Evolutionary conservation across 2,329 filamentous ascomycete species (phyloP).

Genomic region (Sclerotinia subarctica): DNA sequence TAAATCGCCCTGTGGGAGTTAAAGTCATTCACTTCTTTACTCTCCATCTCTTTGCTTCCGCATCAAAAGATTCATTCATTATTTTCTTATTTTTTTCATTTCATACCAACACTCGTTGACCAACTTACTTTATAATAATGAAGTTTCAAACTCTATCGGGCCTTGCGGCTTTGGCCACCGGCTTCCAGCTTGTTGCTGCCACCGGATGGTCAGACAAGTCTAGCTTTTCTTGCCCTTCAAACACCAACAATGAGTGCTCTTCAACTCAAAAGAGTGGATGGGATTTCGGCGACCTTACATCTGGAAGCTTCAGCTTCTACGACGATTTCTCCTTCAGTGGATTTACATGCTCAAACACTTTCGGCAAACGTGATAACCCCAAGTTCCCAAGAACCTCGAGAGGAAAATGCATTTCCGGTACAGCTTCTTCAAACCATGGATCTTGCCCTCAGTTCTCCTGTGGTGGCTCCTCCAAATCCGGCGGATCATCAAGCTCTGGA

Average conservation of each 20-base stretch:
- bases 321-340: constrained; percentile 71
- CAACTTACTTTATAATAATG: constrained; percentile 39
- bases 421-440: constrained; percentile 44
- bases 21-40: constrained; percentile 48
- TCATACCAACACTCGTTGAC: constrained; percentile 29
- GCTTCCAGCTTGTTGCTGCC: constrained; percentile 46
- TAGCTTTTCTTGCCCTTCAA: constrained; percentile 64
- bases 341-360: constrained; percentile 64
- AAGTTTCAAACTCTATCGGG: constrained; percentile 39
- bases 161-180: constrained; percentile 32
- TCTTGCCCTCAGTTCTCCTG: constrained; percentile 58
- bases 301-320: constrained; percentile 63
- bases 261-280: constrained; percentile 67
- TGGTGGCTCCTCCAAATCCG: constrained; percentile 37
- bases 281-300: constrained; percentile 62
- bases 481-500: not conserved
- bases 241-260: constrained; percentile 75
- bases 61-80: constrained; percentile 35
- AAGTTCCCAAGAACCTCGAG: constrained; percentile 37
- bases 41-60: constrained; percentile 39
- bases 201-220: constrained; percentile 49
- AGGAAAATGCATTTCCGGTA: constrained; percentile 60
- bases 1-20: constrained; percentile 34
- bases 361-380: constrained; percentile 55
- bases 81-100: constrained; percentile 31